phyloP scores from a whole-genome alignment of 495 filamentous ascomycete species.

The Penicillium argentinense region DNA sequence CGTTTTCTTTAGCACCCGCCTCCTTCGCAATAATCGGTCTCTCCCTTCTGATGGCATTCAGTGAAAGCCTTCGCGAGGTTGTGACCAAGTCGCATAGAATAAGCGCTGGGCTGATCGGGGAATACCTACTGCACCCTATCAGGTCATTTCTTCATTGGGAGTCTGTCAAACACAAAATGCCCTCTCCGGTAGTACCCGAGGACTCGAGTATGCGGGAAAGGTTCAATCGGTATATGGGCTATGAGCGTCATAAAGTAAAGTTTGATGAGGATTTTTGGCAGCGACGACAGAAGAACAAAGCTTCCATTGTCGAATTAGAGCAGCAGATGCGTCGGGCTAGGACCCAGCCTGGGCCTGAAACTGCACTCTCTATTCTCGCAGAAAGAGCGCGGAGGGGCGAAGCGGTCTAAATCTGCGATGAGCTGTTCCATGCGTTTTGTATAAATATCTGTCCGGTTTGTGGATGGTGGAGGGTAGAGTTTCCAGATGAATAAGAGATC shows the following conservation, averaged over 20 bases:
- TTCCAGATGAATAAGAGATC: too few relatives aligned
- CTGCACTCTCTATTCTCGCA: neutral
- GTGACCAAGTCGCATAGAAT: constrained; percentile 29
- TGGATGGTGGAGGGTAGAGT: too few relatives aligned
- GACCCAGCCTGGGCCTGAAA: neutral
- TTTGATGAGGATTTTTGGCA: constrained; percentile 40
- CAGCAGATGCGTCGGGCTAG: neutral
- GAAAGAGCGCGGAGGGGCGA: constrained; percentile 4
- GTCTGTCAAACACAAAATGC: constrained; percentile 10
- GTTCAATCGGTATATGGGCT: constrained; percentile 30
- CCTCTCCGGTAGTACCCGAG: constrained; percentile 16
- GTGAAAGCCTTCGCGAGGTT: constrained; percentile 33
- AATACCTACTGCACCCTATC: constrained; percentile 26
- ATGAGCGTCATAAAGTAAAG: constrained; percentile 20
- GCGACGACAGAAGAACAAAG: constrained; percentile 23
- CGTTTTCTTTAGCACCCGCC: constrained; percentile 25
- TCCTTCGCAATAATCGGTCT: constrained; percentile 43
- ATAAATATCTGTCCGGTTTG: too few relatives aligned
- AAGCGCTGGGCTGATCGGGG: constrained; percentile 20
- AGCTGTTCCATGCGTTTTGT: too few relatives aligned
- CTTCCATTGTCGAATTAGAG: constrained; percentile 1
- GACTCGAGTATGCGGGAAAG: constrained; percentile 24
- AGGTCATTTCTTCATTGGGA: constrained; percentile 14
- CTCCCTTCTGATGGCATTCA: constrained; percentile 46
- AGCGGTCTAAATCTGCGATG: constrained; percentile 1